Evolutionary conservation across 495 filamentous ascomycete genomes (phyloP), one percentile per base, ranked within the genome.

Genomic region (Staphylotrichum tortipilum): DNA sequence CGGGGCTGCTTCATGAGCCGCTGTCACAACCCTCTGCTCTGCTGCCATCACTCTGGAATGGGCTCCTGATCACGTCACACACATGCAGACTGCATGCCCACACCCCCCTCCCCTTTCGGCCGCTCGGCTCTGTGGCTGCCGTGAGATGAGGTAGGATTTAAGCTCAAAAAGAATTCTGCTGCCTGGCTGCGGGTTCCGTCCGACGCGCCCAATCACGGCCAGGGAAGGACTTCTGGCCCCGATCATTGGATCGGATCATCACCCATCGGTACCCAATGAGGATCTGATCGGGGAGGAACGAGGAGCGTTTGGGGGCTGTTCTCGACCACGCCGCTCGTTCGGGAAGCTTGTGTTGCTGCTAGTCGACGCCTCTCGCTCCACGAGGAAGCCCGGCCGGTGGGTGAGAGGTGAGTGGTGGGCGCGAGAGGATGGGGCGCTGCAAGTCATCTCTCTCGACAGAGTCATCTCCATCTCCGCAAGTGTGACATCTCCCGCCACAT

Each of bases 131-230:
- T 2, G 24, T 18, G 10, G 12, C 8, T 5, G 39, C 33, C 30
- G 34, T 28, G 8, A 41, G 37, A 49, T 43, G 47, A 36, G 47
- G 47, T 50, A 43, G 42, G 33, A 51, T 44, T 38, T 31, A 47
- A 48, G 39, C 31, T 36, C 37, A 37, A 17, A n/a, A 31, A 49
- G 33, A 53, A 53, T 53, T 30, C 38, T 49, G 51, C 40, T 53
- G 51, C 51, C 51, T 53, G 37, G 51, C 51, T 30, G 37, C 45
- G 42, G 12, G 28, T 39, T 36, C 37, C 28, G 6, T 7, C 6
- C 21, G n/a, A 14, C 17, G 21, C 29, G 22, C 8, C 37, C 50
- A 53, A 47, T 43, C 50, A 42, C n/a, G 5, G 35, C 3, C 34
- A 34, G 11, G 42, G 36, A 21, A 36, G n/a, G n/a, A n/a, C n/a